Conservation (phyloP, 1,284 basidiomycete species). For the Megacollybia platyphylla region DNA sequence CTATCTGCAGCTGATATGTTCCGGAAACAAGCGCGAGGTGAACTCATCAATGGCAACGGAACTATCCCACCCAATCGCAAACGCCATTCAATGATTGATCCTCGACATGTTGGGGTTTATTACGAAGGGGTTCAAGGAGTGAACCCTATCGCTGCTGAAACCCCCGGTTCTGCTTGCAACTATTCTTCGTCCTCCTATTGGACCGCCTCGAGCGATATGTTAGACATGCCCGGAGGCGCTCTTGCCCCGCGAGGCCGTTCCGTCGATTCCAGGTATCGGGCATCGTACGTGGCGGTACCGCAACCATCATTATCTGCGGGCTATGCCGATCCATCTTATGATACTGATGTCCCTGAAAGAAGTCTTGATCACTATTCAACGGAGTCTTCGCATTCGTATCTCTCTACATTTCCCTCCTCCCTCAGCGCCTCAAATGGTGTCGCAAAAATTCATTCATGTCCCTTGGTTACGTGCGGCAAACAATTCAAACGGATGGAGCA, state of each 20-base stretch:
- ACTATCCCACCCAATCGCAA: slow-evolving; percentile 6
- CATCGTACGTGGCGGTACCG: background rate
- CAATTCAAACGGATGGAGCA: slow-evolving; percentile 87
- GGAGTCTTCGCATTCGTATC: background rate
- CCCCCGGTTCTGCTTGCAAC: background rate
- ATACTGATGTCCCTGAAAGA: background rate
- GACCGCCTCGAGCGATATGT: background rate
- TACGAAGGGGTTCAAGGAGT: slow-evolving; percentile 1
- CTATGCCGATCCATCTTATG: background rate
- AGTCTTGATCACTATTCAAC: background rate
- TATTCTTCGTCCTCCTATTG: background rate
- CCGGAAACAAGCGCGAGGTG: slow-evolving; percentile 42
- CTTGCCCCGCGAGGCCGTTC: background rate
- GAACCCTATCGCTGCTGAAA: background rate
- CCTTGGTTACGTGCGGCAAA: slow-evolving; percentile 67
- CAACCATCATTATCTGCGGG: slow-evolving; percentile 1
- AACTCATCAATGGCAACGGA: slow-evolving; percentile 19
- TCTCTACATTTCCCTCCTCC: background rate
- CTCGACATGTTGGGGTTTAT: background rate
- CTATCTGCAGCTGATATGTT: slow-evolving; percentile 52
- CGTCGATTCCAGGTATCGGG: background rate
- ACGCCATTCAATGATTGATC: slow-evolving; percentile 5
- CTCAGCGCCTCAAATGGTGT: slow-evolving; percentile 1
- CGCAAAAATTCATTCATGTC: slow-evolving; percentile 50
- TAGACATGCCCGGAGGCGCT: background rate